Evolutionary conservation across 2,329 filamentous ascomycete species (phyloP).

Genomic region (Sporothrix dimorphospora): DNA sequence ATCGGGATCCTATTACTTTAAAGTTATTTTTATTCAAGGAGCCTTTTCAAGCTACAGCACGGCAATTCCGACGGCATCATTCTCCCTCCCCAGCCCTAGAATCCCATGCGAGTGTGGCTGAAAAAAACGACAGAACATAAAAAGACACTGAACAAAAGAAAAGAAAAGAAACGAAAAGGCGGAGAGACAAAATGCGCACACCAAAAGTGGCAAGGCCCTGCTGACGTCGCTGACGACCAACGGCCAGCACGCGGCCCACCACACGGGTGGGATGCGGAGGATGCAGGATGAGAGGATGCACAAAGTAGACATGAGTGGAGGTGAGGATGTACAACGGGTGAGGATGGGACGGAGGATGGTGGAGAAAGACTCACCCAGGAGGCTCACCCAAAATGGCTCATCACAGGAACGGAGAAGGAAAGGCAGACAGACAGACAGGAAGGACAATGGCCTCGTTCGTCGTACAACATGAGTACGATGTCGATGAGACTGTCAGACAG

Average conservation of each 20-base stretch:
- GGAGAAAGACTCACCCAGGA: not conserved
- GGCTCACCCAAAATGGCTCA: not conserved
- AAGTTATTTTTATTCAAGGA: not conserved
- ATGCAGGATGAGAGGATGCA: not conserved
- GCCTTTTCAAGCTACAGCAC: not conserved
- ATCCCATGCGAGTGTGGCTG: not conserved
- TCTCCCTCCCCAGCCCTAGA: not conserved
- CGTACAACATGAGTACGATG: not conserved
- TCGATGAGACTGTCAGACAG: not conserved
- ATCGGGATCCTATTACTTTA: too few species aligned
- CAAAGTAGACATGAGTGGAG: not conserved
- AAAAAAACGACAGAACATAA: not conserved
- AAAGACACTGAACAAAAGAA: too few species aligned
- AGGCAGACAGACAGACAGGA: not conserved
- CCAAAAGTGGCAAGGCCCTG: conserved; percentile 11
- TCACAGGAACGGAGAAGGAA: not conserved
- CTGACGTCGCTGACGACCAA: conserved; percentile 7
- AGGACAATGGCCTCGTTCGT: not conserved
- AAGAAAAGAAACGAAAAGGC: not conserved
- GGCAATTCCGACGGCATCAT: not conserved
- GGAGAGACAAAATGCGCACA: conserved; percentile 8
- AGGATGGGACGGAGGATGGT: not conserved
- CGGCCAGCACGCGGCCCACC: not conserved
- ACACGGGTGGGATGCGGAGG: conserved; percentile 5
- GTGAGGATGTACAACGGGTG: not conserved